A percentile compares a stretch with the other conserved stretches of the same genome.
Conservation (phyloP, 306 rosid species). For the Gleditsia sinensis region DNA sequence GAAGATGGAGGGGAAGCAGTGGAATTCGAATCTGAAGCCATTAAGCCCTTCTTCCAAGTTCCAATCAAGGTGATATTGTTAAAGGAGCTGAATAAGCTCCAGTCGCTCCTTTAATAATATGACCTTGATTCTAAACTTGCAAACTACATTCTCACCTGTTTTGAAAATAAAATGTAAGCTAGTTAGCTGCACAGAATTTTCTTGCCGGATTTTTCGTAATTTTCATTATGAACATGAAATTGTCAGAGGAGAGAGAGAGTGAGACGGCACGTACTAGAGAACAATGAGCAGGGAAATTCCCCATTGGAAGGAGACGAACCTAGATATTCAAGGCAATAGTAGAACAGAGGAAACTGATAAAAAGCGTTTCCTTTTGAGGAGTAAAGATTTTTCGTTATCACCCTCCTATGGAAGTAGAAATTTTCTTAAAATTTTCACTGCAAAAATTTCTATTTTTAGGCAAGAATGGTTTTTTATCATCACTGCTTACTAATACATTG, state of each 20-base stretch:
- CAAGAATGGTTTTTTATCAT: not conserved
- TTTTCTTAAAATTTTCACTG: not conserved
- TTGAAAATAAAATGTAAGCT: not conserved
- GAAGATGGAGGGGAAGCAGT: not conserved
- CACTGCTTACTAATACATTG: conserved; percentile 7
- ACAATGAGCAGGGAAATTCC: conserved; percentile 45
- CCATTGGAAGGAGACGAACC: conserved; percentile 33
- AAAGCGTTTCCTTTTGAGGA: conserved; percentile 4
- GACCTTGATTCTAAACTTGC: not conserved
- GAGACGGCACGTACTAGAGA: conserved; percentile 31
- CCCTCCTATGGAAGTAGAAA: conserved; percentile 5
- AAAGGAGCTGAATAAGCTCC: conserved; percentile 45
- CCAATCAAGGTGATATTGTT: conserved; percentile 22
- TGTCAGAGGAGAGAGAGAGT: not conserved
- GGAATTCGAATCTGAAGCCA: conserved; percentile 42
- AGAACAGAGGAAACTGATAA: not conserved
- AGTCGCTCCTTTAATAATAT: conserved; percentile 41
- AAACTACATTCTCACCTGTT: not conserved
- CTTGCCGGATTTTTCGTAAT: too few species aligned
- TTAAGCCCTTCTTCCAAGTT: conserved; percentile 33
- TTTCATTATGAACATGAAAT: too few species aligned
- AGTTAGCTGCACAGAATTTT: too few species aligned
- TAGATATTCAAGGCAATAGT: too few species aligned
- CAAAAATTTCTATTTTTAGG: conserved; percentile 32
- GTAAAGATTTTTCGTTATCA: too few species aligned